Conservation (phyloP, 1,284 basidiomycete genomes). For the Wolfiporia cocos region DNA sequence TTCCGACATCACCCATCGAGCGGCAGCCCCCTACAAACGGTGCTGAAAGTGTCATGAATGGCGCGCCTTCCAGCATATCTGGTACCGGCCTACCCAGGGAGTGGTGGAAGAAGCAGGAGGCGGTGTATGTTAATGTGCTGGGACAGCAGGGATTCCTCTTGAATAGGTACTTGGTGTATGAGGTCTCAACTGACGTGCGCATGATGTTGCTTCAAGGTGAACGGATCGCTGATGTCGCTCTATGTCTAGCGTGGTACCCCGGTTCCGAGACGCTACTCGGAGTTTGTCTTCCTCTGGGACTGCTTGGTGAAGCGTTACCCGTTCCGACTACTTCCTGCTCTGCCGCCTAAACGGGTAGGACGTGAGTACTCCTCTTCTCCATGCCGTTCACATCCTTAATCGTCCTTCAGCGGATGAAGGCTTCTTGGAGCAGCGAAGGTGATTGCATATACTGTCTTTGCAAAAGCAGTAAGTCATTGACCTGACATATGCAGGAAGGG, state of each 20-base stretch:
- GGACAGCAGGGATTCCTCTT: conserved; percentile 88
- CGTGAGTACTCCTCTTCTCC: conserved; percentile 43
- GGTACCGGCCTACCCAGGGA: conserved; percentile 68
- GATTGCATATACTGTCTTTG: conserved; percentile 1
- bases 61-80: conserved; percentile 50
- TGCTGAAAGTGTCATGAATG: conserved; percentile 33
- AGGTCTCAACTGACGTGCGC: conserved; percentile 73
- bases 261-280: conserved; percentile 77
- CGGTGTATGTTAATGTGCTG: conserved; percentile 60
- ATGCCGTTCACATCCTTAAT: conserved; percentile 5
- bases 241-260: conserved; percentile 42
- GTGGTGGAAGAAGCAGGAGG: conserved; percentile 84
- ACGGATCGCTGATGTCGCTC: conserved; percentile 1
- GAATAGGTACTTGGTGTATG: conserved; percentile 78
- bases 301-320: conserved; percentile 77
- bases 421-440: conserved; percentile 87
- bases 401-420: conserved; percentile 63
- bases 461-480: not conserved
- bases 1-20: conserved; percentile 11
- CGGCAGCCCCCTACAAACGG: conserved; percentile 16
- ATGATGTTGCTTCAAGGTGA: too few relatives aligned
- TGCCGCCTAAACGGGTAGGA: conserved; percentile 89
- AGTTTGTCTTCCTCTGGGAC: conserved; percentile 87
- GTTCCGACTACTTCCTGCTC: conserved; percentile 82
- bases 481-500: conserved; percentile 54